phyloP scores from a whole-genome alignment of 1,284 basidiomycete species.

The Ustilago vetiveriae region DNA sequence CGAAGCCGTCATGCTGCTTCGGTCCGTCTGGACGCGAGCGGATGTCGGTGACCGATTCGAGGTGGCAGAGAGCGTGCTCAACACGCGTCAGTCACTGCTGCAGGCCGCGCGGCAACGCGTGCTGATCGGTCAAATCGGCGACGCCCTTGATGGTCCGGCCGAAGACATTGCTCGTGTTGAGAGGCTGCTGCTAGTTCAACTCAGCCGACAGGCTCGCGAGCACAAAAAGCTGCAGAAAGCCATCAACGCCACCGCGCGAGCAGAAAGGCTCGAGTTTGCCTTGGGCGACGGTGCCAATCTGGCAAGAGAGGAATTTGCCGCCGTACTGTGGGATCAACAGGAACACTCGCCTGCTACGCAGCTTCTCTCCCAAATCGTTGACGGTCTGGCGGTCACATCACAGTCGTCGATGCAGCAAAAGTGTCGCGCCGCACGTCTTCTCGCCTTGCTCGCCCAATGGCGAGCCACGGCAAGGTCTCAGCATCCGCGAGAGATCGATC shows the following conservation, averaged over 20 bases:
- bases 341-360: conserved; percentile 86
- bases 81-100: conserved; percentile 83
- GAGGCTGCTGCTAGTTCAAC: conserved; percentile 75
- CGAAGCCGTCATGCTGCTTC: conserved; percentile 34
- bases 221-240: conserved; percentile 81
- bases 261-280: conserved; percentile 72
- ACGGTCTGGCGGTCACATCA: conserved; percentile 8
- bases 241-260: conserved; percentile 82
- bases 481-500: conserved; percentile 79
- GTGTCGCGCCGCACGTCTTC: conserved; percentile 64
- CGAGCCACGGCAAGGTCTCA: conserved; percentile 83
- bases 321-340: conserved; percentile 86
- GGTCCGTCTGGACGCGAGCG: conserved; percentile 14
- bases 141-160: conserved; percentile 73
- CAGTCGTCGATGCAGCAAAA: conserved; percentile 13
- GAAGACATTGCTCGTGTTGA: conserved; percentile 74
- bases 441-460: conserved; percentile 76
- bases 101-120: conserved; percentile 76
- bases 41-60: conserved; percentile 70
- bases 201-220: conserved; percentile 79
- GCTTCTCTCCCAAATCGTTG: conserved; percentile 72
- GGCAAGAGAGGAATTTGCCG: conserved; percentile 82
- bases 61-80: conserved; percentile 80
- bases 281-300: conserved; percentile 63
- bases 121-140: conserved; percentile 78